These are phyloP conservation scores for Candida insectalens DNA, from an alignment of 805 yeast species.

Conservation along the genomic window DNA sequence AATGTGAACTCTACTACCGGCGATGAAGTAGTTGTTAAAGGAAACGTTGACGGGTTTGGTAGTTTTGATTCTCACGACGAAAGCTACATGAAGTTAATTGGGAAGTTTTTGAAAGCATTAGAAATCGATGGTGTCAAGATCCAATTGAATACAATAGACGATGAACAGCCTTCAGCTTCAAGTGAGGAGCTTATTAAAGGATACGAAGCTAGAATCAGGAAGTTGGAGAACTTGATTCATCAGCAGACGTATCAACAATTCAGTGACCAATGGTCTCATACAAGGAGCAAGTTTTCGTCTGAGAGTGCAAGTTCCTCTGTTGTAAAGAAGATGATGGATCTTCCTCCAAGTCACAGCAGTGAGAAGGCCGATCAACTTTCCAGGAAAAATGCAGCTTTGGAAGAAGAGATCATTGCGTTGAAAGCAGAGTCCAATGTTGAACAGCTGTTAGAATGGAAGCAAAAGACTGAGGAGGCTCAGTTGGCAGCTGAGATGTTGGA, in stretches of 20 bases:
- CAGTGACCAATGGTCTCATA: conserved; percentile 26
- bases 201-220: conserved; percentile 62
- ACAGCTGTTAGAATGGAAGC: conserved; percentile 8
- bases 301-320: conserved; percentile 4
- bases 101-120: conserved; percentile 35
- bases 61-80: conserved; percentile 19
- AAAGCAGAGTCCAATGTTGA: conserved; percentile 7
- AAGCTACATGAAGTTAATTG: conserved; percentile 30
- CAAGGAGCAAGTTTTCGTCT: conserved; percentile 1
- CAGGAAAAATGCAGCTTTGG: conserved; percentile 14
- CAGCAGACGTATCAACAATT: conserved; percentile 56
- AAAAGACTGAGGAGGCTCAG: conserved; percentile 10
- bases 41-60: conserved; percentile 20
- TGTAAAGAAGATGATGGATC: conserved; percentile 11
- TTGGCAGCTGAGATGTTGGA: conserved; percentile 7
- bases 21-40: conserved; percentile 16
- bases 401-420: conserved; percentile 8
- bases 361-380: conserved; percentile 15
- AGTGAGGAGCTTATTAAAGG: conserved; percentile 40
- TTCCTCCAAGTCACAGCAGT: conserved; percentile 21
- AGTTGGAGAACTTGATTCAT: conserved; percentile 69
- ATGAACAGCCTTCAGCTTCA: conserved; percentile 2
- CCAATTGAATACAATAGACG: conserved; percentile 14
- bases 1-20: conserved; percentile 8
- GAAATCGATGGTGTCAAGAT: conserved; percentile 25